phyloP scores from a whole-genome alignment of 352 stramenopile species.

The Globisporangium mamillatum region DNA sequence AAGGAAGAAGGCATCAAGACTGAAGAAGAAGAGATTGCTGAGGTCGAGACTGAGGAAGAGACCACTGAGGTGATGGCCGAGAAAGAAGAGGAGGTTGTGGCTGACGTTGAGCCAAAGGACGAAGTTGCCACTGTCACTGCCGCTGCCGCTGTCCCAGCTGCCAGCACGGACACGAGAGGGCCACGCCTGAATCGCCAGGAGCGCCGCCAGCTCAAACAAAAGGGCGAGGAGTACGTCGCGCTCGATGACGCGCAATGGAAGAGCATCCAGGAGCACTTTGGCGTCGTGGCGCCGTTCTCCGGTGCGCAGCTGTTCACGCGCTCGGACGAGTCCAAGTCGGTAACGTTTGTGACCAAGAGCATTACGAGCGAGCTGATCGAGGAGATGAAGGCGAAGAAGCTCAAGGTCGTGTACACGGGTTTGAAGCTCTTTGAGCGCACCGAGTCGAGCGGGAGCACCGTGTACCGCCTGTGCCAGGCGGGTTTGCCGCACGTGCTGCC shows the following conservation, averaged over 20 bases:
- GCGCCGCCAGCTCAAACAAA: conserved; percentile 42
- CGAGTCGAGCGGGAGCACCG: conserved; percentile 60
- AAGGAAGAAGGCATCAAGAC: conserved; percentile 13
- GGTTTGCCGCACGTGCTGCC: conserved; percentile 83
- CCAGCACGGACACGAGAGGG: conserved; percentile 1
- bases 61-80: background rate
- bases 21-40: conserved; percentile 19
- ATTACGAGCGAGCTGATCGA: conserved; percentile 79
- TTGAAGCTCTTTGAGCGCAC: conserved; percentile 93
- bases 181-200: conserved; percentile 34
- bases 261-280: conserved; percentile 77
- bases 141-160: background rate
- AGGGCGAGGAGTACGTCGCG: conserved; percentile 72
- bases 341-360: conserved; percentile 84
- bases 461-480: conserved; percentile 89
- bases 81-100: conserved; percentile 4
- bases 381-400: conserved; percentile 83
- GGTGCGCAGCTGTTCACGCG: conserved; percentile 82
- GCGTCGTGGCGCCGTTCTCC: conserved; percentile 64
- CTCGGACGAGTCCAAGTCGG: conserved; percentile 81
- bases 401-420: conserved; percentile 90
- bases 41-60: conserved; percentile 2
- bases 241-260: conserved; percentile 58
- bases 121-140: background rate
- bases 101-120: conserved; percentile 18